Base-by-base conservation (phyloP, 2,329 filamentous ascomycete genomes). In the Paecilomyces dactylethromorphus region DNA sequence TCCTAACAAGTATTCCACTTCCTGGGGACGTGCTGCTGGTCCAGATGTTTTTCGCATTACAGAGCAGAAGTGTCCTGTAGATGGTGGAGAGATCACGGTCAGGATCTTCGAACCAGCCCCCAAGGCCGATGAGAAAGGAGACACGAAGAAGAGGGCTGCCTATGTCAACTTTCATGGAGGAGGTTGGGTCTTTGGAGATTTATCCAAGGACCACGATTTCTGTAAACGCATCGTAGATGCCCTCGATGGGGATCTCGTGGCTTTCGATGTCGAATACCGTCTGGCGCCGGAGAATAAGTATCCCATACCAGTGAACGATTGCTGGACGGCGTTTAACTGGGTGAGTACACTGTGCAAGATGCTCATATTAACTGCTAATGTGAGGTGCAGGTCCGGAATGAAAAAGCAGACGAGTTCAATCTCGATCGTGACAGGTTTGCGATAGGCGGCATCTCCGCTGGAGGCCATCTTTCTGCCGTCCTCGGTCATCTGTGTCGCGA, bases 201-300 rank as follows among this genome's bases (percentile, higher is more conserved):
- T 78, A 1, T 58, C 60, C 3, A 65, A 64, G 1, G 76, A 78
- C 53, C 70, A 75, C 60, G 73, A 76, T 45, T 73, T 75, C 58
- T 78, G 76, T 60, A 77, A 78, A 61, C 66, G 68, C 21, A 58
- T 79, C 12, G 72, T 75, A 24, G 64, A 75, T 59, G 67, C 63
- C 6, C 67, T 74, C 31, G 69, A 74, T 15, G 69, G 74, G n/a
- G 68, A 72, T 15, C 61, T 74, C 50, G 76, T 79, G 15, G 75
- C 66, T 1, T 76, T 79, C 61, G 77, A 79, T 60, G 73, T 79
- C 24, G 76, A 78, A 59, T 79, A 79, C 58, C 71, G 74, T 31
- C 66, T 77, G 39, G 71, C 75, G 1, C 75, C 74, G 6, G 75
- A 78, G 61, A 57, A 74, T 60, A 69, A 62, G 21, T 76, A 71